Evolutionary conservation across 2,329 filamentous ascomycete genomes (phyloP), one percentile per base, ranked within the genome.

Genomic region (Exophiala sideris): DNA sequence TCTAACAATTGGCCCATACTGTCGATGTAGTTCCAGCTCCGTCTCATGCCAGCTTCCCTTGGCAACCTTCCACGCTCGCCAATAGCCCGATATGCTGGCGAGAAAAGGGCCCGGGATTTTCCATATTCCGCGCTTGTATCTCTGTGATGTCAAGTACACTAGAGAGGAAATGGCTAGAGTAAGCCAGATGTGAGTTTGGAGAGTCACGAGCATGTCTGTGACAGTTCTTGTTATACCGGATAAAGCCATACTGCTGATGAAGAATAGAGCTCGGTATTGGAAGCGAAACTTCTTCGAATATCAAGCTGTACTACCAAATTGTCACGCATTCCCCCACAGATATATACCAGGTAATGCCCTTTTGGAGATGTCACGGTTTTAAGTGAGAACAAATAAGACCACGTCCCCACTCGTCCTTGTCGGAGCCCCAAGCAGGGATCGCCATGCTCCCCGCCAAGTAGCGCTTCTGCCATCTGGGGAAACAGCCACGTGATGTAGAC

Each of bases 31-130:
- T 46, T 46, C 58, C 48, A 49, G 53, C 24, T 45, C 45, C 29
- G 50, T 41, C 11, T 58, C 35, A 49, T 62, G 60, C 11, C 54
- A 48, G 42, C 57, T 48, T 7, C 60, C 60, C 14, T 49, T 56
- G 24, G 34, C 21, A 10, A 52, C 50, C 35, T 52, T 45, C 21
- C 48, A 50, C 7, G 52, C 24, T 3, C 33, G 18, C 2, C 51
- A 41, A 48, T 51, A 56, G 35, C 52, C 52, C 3, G 54, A 54
- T 3, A 60, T 7, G 38, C 50, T 58, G 18, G 36, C 41, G 14
- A 52, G 36, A 21, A 57, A 49, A 1, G 60, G 58, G 3, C 58
- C 59, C 3, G 60, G 58, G 18, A 58, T 59, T 18, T 18, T 18
- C 16, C 16, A 18, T 18, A 18, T 18, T 18, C 16, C 16, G 16